Conservation (phyloP, 495 filamentous ascomycete genomes). For the Trichocladium antarcticum region DNA sequence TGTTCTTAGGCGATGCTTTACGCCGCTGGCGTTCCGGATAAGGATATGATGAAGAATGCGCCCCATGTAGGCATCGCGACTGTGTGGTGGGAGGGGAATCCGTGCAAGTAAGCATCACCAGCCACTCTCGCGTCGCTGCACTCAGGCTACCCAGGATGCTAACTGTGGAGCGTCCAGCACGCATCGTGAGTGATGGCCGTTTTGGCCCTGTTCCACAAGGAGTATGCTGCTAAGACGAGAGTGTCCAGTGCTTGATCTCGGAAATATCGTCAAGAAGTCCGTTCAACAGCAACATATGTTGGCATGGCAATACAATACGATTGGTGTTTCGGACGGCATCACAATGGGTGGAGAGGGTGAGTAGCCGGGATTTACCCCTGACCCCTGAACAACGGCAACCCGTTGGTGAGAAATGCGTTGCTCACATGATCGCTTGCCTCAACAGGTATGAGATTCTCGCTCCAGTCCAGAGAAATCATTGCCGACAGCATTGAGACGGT, state of each 20-base stretch:
- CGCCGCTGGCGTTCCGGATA: constrained; percentile 77
- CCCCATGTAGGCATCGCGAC: constrained; percentile 84
- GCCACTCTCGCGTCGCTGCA: too few relatives aligned
- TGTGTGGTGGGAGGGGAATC: constrained; percentile 98
- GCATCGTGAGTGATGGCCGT: constrained; percentile 30
- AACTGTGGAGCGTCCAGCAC: constrained; percentile 27
- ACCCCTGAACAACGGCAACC: not conserved
- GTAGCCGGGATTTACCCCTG: constrained; percentile 8
- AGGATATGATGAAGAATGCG: constrained; percentile 75
- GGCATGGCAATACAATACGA: constrained; percentile 87
- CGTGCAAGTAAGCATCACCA: constrained; percentile 53
- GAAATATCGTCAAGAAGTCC: constrained; percentile 77
- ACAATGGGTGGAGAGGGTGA: constrained; percentile 92
- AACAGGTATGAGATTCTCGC: constrained; percentile 89
- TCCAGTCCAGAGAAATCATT: constrained; percentile 92
- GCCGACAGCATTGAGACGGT: constrained; percentile 91
- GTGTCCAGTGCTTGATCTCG: constrained; percentile 65
- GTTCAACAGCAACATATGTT: constrained; percentile 77
- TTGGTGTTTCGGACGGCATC: constrained; percentile 87
- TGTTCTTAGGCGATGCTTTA: constrained; percentile 77
- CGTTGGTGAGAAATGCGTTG: not conserved
- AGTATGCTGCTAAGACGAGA: constrained; percentile 2
- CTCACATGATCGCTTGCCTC: not conserved
- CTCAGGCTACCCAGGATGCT: not conserved
- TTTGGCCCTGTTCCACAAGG: not conserved